These are phyloP conservation scores for Aleurites moluccanus DNA, from an alignment of 441 rosid genomes.

Conservation along the genomic window DNA sequence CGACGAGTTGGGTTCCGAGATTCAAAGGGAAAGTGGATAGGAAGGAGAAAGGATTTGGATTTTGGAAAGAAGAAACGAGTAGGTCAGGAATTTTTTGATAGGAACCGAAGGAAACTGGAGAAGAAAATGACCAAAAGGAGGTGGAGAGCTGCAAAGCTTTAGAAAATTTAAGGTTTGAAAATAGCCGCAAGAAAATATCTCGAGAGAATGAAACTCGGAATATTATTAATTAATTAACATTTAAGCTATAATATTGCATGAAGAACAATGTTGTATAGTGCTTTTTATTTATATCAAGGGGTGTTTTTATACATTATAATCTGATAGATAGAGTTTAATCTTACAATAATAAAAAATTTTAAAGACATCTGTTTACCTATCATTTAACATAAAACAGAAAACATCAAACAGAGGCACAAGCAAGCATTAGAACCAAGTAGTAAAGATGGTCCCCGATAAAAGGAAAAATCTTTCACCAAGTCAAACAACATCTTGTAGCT, in stretches of 20 bases:
- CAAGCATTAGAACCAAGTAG: not conserved
- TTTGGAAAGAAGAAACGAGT: constrained; percentile 43
- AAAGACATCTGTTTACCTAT: too few species aligned
- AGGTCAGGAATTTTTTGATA: constrained; percentile 62
- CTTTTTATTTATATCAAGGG: too few species aligned
- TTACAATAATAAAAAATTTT: too few species aligned
- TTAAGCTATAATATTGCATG: too few species aligned
- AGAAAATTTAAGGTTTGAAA: not conserved
- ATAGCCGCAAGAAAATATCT: too few species aligned
- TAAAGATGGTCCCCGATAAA: not conserved
- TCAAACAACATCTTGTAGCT: not conserved
- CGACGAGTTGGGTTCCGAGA: constrained; percentile 42
- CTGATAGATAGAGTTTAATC: too few species aligned
- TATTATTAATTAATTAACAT: too few species aligned
- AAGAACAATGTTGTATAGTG: too few species aligned
- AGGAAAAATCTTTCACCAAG: not conserved
- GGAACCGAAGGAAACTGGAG: constrained; percentile 11
- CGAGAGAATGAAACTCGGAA: too few species aligned
- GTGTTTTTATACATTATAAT: too few species aligned
- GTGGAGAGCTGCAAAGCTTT: constrained; percentile 13
- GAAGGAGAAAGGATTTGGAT: constrained; percentile 62
- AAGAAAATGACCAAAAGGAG: not conserved
- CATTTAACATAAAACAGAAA: not conserved
- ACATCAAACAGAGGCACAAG: not conserved
- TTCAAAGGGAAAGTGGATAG: constrained; percentile 45